Base-by-base conservation (phyloP, 2,329 filamentous ascomycete genomes). In the Blastomyces parvus region DNA sequence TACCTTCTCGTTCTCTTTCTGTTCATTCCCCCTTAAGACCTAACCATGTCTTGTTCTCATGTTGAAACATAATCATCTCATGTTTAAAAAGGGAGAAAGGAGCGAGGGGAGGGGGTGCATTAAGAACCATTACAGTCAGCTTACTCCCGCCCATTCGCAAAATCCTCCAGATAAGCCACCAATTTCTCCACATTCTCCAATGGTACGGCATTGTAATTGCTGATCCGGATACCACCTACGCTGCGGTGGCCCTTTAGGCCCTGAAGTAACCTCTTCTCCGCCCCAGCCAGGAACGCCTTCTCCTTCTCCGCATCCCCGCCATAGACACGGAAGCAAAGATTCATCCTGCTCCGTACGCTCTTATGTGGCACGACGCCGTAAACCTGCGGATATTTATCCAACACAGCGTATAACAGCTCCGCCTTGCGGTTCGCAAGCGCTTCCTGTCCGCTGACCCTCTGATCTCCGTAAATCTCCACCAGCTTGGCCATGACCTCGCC, bases 241-340 rank as follows among this genome's bases (percentile, higher is more conserved):
- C 84, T 89, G 65, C 93, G 84, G 74, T 97, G 93, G 0, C 93
- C 93, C 79, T 96, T 96, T 53, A 97, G 79, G 0, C 91, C 93
- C 33, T 86, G 85, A 30, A 97, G 79, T 0, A 88, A 86, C 61
- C 80, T 81, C 65, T 84, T 83, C 64, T 88, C 84, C 0, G 86
- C 88, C 58, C 88, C 85, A 65, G 87, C 83, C 56, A 97, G 75
- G 78, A 97, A 97, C 0, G 81, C 82, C 76, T 91, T 90, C 75
- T 97, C 92, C 27, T 86, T 83, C 14, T 83, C 86, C 60, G 87
- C 85, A 64, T 86, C 79, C 52, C 87, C 84, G 55, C 82, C 83
- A 58, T 80, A 74, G 22, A 96, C 83, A 19, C 91, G 82, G 82
- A 97, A 97, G 81, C 91, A 97, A 64, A 97, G 89, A 77, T 97